Evolutionary conservation across 108 stramenopile species (phyloP).

Genomic region (Pseudonitzschia pungens): DNA sequence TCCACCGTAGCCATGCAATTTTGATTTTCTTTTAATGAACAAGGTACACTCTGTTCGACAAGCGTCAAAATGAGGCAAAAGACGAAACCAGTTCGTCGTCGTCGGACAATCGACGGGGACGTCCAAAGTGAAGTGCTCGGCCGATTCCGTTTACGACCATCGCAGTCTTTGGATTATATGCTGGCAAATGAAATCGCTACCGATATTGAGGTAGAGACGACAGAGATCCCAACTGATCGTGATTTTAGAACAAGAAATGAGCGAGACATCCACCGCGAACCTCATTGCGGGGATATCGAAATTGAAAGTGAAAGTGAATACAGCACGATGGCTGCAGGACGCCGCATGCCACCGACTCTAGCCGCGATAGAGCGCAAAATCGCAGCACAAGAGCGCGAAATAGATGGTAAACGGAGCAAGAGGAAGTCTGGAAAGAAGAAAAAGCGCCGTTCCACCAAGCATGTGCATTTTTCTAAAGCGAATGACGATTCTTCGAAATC

Average conservation of each 20-base stretch:
- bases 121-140: conserved; percentile 8
- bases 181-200: conserved; percentile 7
- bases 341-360: conserved; percentile 12
- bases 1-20: not conserved
- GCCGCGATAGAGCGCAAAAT: conserved; percentile 14
- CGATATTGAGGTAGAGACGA: not conserved
- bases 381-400: conserved; percentile 9
- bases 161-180: conserved; percentile 13
- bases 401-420: not conserved
- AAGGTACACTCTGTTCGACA: not conserved
- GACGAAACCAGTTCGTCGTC: conserved; percentile 9
- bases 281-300: too few species aligned
- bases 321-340: not conserved
- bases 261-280: not conserved
- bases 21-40: not conserved
- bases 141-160: not conserved
- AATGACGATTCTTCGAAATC: not conserved
- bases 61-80: conserved; percentile 4
- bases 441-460: conserved; percentile 1
- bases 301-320: not conserved
- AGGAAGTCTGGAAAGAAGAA: not conserved
- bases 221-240: not conserved
- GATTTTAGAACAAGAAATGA: not conserved
- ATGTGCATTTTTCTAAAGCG: not conserved
- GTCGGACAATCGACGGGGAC: not conserved